Evolutionary conservation across 306 rosid species (phyloP).

Genomic region (barrel medic (Medicago truncatula)): DNA sequence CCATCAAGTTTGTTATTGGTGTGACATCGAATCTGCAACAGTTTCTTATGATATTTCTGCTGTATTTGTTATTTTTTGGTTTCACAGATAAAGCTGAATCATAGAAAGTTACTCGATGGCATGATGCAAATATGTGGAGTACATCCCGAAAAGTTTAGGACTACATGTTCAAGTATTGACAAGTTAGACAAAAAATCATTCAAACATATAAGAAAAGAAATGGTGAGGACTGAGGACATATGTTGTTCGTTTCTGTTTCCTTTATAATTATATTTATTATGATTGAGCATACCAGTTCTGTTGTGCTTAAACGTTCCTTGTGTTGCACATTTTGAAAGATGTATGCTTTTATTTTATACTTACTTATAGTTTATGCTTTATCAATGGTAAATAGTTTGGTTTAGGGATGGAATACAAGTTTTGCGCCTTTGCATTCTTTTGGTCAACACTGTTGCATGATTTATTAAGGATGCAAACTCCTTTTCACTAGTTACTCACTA

Average conservation of each 20-base stretch:
- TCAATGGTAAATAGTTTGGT: slow-evolving; percentile 27
- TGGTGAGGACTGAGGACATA: slow-evolving; percentile 59
- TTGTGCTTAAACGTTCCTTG: slow-evolving; percentile 9
- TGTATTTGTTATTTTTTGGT: too few relatives aligned
- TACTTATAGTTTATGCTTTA: slow-evolving; percentile 7
- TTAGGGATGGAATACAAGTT: background rate
- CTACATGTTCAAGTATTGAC: slow-evolving; percentile 95
- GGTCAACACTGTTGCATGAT: slow-evolving; percentile 9
- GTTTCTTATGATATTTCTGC: too few relatives aligned
- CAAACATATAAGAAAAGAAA: slow-evolving; percentile 80
- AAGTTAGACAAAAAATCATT: slow-evolving; percentile 91
- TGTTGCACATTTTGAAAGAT: slow-evolving; percentile 24
- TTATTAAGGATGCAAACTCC: slow-evolving; percentile 28
- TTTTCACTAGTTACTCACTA: background rate
- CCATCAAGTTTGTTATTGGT: too few relatives aligned
- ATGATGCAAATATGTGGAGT: slow-evolving; percentile 96
- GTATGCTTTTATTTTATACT: background rate
- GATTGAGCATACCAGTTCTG: background rate
- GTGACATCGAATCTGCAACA: too few relatives aligned
- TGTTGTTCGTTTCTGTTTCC: slow-evolving; percentile 30
- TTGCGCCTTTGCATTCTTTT: slow-evolving; percentile 2
- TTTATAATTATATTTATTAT: slow-evolving; percentile 19
- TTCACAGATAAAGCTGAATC: too few relatives aligned
- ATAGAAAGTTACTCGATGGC: too few relatives aligned
- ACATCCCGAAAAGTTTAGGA: slow-evolving; percentile 88